phyloP scores from a whole-genome alignment of 495 filamentous ascomycete species.

The Parachaetomium inaequale region DNA sequence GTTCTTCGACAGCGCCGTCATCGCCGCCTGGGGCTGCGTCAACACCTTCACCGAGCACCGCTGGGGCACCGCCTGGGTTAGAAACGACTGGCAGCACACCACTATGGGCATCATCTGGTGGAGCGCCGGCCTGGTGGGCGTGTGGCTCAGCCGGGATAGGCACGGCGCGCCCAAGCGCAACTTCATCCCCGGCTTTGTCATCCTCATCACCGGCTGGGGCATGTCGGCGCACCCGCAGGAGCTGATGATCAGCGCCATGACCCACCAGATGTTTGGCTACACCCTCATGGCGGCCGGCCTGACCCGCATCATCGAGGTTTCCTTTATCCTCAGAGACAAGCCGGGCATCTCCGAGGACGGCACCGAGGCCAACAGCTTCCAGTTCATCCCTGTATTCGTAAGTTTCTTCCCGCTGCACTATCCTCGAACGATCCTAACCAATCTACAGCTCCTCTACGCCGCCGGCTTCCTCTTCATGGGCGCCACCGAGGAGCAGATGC shows the following conservation, averaged over 20 bases:
- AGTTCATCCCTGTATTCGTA: constrained; percentile 88
- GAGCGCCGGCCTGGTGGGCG: constrained; percentile 83
- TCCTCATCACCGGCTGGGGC: constrained; percentile 88
- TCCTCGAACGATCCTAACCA: not conserved
- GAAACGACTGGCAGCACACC: constrained; percentile 94
- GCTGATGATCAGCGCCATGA: constrained; percentile 77
- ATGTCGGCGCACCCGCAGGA: constrained; percentile 88
- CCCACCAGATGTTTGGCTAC: constrained; percentile 91
- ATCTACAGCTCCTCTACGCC: constrained; percentile 72
- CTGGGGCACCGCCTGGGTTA: constrained; percentile 88
- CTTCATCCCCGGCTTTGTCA: constrained; percentile 84
- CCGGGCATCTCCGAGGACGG: constrained; percentile 53
- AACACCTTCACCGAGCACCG: constrained; percentile 98
- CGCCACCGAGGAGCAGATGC: constrained; percentile 94
- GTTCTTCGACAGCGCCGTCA: constrained; percentile 91
- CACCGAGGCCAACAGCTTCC: constrained; percentile 74
- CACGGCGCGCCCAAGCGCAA: constrained; percentile 88
- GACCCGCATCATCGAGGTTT: constrained; percentile 83
- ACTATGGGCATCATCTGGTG: constrained; percentile 98
- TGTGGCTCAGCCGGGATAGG: constrained; percentile 83
- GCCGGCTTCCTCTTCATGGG: constrained; percentile 97
- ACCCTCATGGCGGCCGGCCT: constrained; percentile 88
- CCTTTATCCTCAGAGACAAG: constrained; percentile 77
- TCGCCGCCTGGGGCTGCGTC: constrained; percentile 90
- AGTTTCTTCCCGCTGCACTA: constrained; percentile 35